These are phyloP conservation scores for Monosporascus sp. DNA, from an alignment of 2,329 filamentous ascomycete genomes.

Conservation along the genomic window DNA sequence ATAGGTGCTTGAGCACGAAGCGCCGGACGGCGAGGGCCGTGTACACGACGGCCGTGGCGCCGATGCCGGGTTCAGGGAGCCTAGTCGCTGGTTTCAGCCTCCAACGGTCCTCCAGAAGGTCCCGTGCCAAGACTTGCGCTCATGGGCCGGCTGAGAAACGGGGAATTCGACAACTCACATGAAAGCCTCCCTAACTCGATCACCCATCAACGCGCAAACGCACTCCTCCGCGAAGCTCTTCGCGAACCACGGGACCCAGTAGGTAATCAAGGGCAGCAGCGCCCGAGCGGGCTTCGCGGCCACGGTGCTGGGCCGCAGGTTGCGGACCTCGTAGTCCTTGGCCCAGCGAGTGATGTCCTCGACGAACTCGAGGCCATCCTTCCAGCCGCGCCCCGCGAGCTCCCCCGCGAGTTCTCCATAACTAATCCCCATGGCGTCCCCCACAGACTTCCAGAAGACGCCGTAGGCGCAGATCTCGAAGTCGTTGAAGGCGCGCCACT, in stretches of 20 bases:
- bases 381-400: conserved; percentile 29
- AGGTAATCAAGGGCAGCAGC: conserved; percentile 56
- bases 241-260: conserved; percentile 41
- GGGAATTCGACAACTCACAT: conserved; percentile 38
- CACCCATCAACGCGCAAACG: conserved; percentile 57
- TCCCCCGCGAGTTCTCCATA: conserved; percentile 34
- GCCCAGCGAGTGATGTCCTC: conserved; percentile 45
- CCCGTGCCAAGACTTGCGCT: too few relatives aligned
- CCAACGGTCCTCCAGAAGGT: too few relatives aligned
- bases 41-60: conserved; percentile 36
- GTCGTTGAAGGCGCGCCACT: conserved; percentile 64
- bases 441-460: conserved; percentile 66
- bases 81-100: conserved; percentile 17
- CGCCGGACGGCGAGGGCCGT: conserved; percentile 46
- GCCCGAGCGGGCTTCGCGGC: conserved; percentile 51
- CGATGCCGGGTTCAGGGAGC: conserved; percentile 37
- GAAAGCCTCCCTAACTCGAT: conserved; percentile 60
- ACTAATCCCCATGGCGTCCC: conserved; percentile 63
- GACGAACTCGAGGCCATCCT: conserved; percentile 46
- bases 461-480: conserved; percentile 64
- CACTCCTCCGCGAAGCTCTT: conserved; percentile 44
- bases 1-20: conserved; percentile 51
- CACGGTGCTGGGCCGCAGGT: conserved; percentile 49
- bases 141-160: neutral
- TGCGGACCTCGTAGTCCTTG: conserved; percentile 50